Evolutionary conservation across 2,329 filamentous ascomycete species (phyloP), one percentile per base, ranked within the genome.

Genomic region (Xylariaceae sp.): DNA sequence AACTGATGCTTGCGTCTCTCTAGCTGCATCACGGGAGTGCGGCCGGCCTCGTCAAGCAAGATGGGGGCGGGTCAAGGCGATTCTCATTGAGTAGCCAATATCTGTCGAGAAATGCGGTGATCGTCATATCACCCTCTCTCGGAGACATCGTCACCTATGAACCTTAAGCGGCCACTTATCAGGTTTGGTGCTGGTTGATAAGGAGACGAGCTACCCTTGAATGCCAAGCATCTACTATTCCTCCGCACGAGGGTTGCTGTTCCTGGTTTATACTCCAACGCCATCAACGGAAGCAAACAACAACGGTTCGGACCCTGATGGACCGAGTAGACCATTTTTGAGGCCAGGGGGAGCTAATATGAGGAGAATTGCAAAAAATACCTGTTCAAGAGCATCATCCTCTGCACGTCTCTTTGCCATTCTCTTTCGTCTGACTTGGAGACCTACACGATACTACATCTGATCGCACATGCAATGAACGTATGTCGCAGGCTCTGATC

Each of bases 41-140:
- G 40, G 39, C 46, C 47, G 12, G 23, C 17, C 36, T 60, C 46
- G 56, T 37, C 19, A 56, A 51, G 53, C 37, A 50, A 50, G 39
- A 37, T 34, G 16, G 37, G 31, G 33, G 23, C 26, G 11, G 47
- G 29, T 52, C 56, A 50, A n/a, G 56, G 36, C 56, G 41, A 51
- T 29, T 56, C 51, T 52, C n/a, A 16, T 36, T 49, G n/a, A n/a
- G n/a, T n/a, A 59, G 29, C 46, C 28, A 33, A 19, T 48, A 23
- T 37, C 33, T 17, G 47, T 47, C 31, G 41, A 48, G 36, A 29
- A 24, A 48, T 52, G 52, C 52, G 37, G 24, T 59, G 52, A 52
- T 52, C 56, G 47, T 52, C 37, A 28, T 19, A 51, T 47, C 28
- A n/a, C 21, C 34, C 24, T 7, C 41, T 45, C 16, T 34, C n/a